Percentiles rank a stretch among this genome's conserved stretches.
phyloP scores from a whole-genome alignment of 2,329 filamentous ascomycete genomes.

The Cryphonectria parasitica region DNA sequence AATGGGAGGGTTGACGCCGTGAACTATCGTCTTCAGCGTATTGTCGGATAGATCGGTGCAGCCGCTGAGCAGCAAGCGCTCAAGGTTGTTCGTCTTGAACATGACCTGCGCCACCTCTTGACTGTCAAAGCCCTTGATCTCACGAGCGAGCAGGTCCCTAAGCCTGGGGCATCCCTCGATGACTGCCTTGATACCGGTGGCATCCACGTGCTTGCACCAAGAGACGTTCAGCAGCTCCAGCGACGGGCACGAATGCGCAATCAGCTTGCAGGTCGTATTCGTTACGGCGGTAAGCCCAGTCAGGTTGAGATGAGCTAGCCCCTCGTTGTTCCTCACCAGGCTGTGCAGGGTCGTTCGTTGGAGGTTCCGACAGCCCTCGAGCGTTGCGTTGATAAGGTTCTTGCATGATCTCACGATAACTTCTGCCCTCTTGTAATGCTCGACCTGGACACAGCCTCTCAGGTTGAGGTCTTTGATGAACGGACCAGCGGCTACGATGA shows the following conservation, averaged over 20 bases:
- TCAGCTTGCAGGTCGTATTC: slow-evolving; percentile 84
- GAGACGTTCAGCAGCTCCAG: slow-evolving; percentile 88
- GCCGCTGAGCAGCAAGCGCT: slow-evolving; percentile 79
- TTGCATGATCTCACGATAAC: slow-evolving; percentile 81
- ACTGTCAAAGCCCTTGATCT: slow-evolving; percentile 80
- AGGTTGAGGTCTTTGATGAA: slow-evolving; percentile 92
- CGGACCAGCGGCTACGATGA: slow-evolving; percentile 82
- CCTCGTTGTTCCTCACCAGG: slow-evolving; percentile 73
- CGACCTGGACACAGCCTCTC: slow-evolving; percentile 85
- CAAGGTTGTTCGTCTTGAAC: slow-evolving; percentile 79
- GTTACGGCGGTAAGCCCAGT: slow-evolving; percentile 79
- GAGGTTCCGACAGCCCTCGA: slow-evolving; percentile 89
- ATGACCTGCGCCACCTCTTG: slow-evolving; percentile 72
- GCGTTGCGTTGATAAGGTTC: slow-evolving; percentile 84
- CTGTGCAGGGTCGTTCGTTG: slow-evolving; percentile 77
- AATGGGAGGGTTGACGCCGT: slow-evolving; percentile 75
- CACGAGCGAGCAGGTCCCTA: slow-evolving; percentile 79
- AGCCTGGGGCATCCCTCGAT: slow-evolving; percentile 74
- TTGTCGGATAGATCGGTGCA: slow-evolving; percentile 79
- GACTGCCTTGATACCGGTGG: slow-evolving; percentile 72
- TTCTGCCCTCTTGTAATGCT: slow-evolving; percentile 77
- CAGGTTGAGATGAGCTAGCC: slow-evolving; percentile 82
- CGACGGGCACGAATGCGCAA: slow-evolving; percentile 77
- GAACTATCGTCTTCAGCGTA: slow-evolving; percentile 72
- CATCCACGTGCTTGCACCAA: slow-evolving; percentile 88